Evolutionary conservation across 495 filamentous ascomycete species (phyloP), one percentile per base, ranked within the genome.

Genomic region (Extremus antarcticus): DNA sequence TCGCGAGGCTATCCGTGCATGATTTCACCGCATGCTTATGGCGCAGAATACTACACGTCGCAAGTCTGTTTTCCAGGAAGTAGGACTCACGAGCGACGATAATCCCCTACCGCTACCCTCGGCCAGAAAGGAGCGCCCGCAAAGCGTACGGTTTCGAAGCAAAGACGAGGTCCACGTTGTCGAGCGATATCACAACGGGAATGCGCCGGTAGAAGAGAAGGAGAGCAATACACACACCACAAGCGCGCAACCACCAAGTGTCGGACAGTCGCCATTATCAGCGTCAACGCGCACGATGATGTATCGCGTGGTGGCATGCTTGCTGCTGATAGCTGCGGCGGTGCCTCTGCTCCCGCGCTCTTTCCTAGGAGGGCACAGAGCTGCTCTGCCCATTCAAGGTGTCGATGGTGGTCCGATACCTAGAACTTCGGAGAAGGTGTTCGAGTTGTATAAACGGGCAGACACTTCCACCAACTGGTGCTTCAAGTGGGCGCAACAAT

Each of bases 401-500:
- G 68, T 55, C 21, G 64, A 54, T 43, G 68, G 55, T 17, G 59
- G 65, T 13, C 61, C 61, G 10, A 65, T 70, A 48, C 63, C 63
- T 45, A 25, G 29, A 59, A 7, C n/a, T 51, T 55, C 43, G 20
- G 41, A 7, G 46, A 21, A 48, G 9, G 23, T 48, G 20, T 23
- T 45, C 23, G 13, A 24, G 3, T 15, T 24, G 46, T 7, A 48
- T 3, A 66, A 58, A 47, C 52, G 69, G 45, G 55, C 61, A 17
- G 56, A 68, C 47, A 82, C 78, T 3, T 57, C 61, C 13, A 67
- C 66, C 11, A 64, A 79, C 58, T 68, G 81, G 22, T 88, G 85
- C 66, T 78, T 73, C 52, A 70, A 85, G 59, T 89, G 82, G 81
- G 77, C 75, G 43, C 81, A 84, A 38, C 84, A 87, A 67, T 76